Evolutionary conservation across 2,329 filamentous ascomycete species (phyloP).

Genomic region (Exophiala aquamarina): DNA sequence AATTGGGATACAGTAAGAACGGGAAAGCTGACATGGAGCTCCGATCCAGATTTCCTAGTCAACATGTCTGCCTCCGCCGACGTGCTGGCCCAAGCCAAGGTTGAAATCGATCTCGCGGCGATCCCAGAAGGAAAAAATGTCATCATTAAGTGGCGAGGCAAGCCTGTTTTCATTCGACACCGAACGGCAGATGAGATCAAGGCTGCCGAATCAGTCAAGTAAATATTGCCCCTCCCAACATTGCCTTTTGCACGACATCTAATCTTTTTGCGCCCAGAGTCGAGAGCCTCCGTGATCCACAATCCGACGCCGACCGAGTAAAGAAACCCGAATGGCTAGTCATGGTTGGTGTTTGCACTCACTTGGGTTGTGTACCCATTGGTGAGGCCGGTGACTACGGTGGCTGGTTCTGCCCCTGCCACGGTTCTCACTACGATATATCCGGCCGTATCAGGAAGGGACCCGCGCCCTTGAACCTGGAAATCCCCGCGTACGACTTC

Average conservation of each 20-base stretch:
- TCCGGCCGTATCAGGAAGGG: conserved; percentile 97
- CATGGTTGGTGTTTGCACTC: conserved; percentile 99
- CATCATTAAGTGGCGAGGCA: conserved; percentile 99
- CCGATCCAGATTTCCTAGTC: conserved; percentile 84
- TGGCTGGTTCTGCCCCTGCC: conserved; percentile 99
- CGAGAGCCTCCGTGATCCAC: conserved; percentile 81
- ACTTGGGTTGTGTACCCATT: conserved; percentile 98
- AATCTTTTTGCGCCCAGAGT: conserved; percentile 43
- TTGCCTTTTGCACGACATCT: not conserved
- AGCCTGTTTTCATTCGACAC: conserved; percentile 99
- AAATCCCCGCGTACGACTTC: conserved; percentile 92
- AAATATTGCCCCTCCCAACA: conserved; percentile 9
- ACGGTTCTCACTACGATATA: conserved; percentile 99
- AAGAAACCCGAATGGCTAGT: conserved; percentile 98
- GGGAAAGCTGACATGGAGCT: conserved; percentile 8
- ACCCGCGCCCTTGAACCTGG: conserved; percentile 94
- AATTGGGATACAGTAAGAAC: not conserved
- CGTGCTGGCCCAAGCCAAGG: conserved; percentile 98
- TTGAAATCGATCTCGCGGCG: conserved; percentile 87
- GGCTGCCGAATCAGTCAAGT: conserved; percentile 84
- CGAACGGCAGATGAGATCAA: conserved; percentile 90
- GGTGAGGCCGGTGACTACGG: conserved; percentile 97
- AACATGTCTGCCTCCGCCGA: conserved; percentile 99
- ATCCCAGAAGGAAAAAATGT: conserved; percentile 99
- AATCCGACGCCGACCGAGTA: conserved; percentile 87